Conservation (phyloP, 352 stramenopile species). For the Pythium aristosporum region DNA sequence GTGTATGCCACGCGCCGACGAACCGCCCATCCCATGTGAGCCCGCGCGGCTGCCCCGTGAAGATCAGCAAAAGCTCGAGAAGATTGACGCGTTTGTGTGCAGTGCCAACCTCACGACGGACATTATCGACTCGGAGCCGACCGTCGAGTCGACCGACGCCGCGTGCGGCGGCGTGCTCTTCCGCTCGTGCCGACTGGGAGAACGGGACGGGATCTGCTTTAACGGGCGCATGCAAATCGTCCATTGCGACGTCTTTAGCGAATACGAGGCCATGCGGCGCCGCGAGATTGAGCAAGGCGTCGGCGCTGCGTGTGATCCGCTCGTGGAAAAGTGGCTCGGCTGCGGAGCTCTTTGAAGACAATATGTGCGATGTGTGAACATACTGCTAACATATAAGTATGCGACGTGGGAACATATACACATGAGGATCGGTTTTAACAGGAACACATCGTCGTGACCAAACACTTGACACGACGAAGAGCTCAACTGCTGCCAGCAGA, state of each 20-base stretch:
- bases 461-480: background rate
- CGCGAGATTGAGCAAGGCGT: constrained; percentile 20
- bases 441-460: background rate
- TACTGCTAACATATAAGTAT: background rate
- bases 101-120: constrained; percentile 10
- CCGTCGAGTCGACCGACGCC: constrained; percentile 7
- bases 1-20: constrained; percentile 4
- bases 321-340: constrained; percentile 25
- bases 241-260: constrained; percentile 9
- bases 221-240: constrained; percentile 22
- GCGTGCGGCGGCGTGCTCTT: constrained; percentile 22
- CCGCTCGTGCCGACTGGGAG: constrained; percentile 13
- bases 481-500: too few species aligned
- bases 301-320: constrained; percentile 16
- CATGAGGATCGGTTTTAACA: background rate
- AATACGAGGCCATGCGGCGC: constrained; percentile 21
- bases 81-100: constrained; percentile 10
- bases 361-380: constrained; percentile 8
- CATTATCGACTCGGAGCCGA: constrained; percentile 12
- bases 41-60: background rate
- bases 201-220: constrained; percentile 25
- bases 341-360: constrained; percentile 12
- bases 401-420: constrained; percentile 1
- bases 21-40: constrained; percentile 7
- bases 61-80: background rate